Conservation (phyloP, 192 early-diverging fungal species). For the Coemansia sp. region DNA sequence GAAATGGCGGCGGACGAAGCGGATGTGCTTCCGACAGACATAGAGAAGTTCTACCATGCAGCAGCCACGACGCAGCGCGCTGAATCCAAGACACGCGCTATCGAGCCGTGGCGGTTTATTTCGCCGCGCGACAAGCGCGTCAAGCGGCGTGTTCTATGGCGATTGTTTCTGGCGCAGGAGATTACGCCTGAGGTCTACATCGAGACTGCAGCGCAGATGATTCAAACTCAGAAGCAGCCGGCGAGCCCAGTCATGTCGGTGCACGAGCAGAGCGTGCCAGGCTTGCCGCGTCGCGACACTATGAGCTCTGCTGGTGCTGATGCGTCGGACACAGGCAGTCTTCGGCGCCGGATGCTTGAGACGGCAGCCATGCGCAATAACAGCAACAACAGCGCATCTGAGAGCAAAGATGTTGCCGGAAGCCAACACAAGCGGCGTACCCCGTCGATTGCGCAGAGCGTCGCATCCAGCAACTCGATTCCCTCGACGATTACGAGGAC, state of each 20-base stretch:
- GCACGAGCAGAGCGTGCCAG: neutral
- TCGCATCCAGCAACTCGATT: conserved; percentile 9
- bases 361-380: conserved; percentile 1
- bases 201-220: conserved; percentile 17
- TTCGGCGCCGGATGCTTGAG: conserved; percentile 33
- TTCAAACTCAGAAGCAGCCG: neutral
- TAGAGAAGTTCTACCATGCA: conserved; percentile 17
- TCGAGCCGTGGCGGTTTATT: conserved; percentile 54
- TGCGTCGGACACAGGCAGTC: conserved; percentile 8
- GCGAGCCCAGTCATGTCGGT: conserved; percentile 20
- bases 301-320: neutral
- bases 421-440: neutral
- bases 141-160: conserved; percentile 52
- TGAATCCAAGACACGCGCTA: conserved; percentile 18
- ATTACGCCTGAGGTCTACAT: conserved; percentile 36
- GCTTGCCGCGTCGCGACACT: neutral
- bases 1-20: conserved; percentile 2
- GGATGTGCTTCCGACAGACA: neutral
- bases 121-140: conserved; percentile 47
- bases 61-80: conserved; percentile 25
- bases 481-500: neutral
- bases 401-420: neutral
- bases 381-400: neutral
- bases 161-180: conserved; percentile 56
- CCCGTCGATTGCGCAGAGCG: conserved; percentile 20